phyloP scores from a whole-genome alignment of 345 rosid species.

The Geranium brycei region DNA sequence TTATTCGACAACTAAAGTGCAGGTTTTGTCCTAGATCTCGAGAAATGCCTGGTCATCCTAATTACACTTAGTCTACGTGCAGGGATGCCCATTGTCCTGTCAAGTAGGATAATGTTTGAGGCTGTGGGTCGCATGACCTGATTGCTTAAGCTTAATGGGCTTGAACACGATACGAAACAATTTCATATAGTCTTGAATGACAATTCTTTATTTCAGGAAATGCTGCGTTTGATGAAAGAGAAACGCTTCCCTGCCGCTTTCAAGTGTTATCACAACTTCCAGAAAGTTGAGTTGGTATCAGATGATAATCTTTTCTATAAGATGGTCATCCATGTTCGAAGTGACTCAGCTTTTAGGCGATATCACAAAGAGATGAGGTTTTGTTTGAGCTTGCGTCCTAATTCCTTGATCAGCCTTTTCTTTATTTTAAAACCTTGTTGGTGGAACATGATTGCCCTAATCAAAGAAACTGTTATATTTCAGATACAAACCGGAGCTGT shows the following conservation, averaged over 20 bases:
- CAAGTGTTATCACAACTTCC: constrained; percentile 84
- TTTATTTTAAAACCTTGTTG: not conserved
- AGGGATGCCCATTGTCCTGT: not conserved
- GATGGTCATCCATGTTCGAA: constrained; percentile 84
- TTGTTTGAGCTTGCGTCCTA: constrained; percentile 9
- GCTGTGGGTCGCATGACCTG: not conserved
- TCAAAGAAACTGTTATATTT: constrained; percentile 17
- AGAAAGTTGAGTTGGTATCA: constrained; percentile 44
- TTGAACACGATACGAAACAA: not conserved
- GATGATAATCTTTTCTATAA: constrained; percentile 66
- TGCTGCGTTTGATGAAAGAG: constrained; percentile 72
- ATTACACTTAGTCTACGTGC: not conserved
- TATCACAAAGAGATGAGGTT: constrained; percentile 97
- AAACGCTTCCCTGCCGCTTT: constrained; percentile 70
- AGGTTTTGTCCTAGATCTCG: constrained; percentile 7
- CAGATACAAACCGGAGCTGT: constrained; percentile 65
- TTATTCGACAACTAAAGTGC: constrained; percentile 67
- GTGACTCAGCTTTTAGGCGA: constrained; percentile 74
- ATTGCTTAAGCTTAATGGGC: not conserved
- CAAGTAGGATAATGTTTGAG: not conserved
- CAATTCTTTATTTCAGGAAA: constrained; percentile 40
- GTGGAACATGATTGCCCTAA: constrained; percentile 6
- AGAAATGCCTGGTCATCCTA: not conserved
- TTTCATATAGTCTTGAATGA: not conserved
- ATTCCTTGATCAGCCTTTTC: constrained; percentile 2